Evolutionary conservation across 163 green algal species (phyloP).

Genomic region (Prototheca cutis): DNA sequence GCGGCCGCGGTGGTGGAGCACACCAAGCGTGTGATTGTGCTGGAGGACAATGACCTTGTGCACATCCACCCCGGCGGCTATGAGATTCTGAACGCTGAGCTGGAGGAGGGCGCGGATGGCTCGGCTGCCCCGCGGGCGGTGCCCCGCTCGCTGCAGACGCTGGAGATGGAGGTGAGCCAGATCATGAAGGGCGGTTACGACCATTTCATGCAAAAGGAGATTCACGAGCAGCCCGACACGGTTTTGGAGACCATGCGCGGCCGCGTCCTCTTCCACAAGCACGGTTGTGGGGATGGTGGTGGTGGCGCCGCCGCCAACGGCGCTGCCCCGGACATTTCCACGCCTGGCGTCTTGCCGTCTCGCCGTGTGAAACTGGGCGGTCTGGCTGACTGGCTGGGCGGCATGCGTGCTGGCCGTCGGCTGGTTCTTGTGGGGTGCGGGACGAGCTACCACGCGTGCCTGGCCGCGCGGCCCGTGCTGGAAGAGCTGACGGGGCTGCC

Average conservation of each 20-base stretch:
- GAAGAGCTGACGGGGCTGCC: conserved; percentile 69
- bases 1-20: conserved; percentile 92
- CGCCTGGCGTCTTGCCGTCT: neutral
- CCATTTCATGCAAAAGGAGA: conserved; percentile 98
- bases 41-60: conserved; percentile 93
- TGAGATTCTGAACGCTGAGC: conserved; percentile 67
- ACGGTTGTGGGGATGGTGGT: neutral
- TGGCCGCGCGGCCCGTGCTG: conserved; percentile 70
- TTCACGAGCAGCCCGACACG: conserved; percentile 85
- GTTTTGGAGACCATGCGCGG: conserved; percentile 77
- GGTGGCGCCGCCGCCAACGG: neutral
- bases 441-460: conserved; percentile 83
- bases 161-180: conserved; percentile 84
- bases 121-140: conserved; percentile 31
- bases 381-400: conserved; percentile 61
- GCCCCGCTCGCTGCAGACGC: conserved; percentile 67
- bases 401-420: conserved; percentile 60
- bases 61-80: conserved; percentile 68
- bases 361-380: conserved; percentile 73
- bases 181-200: conserved; percentile 93
- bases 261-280: conserved; percentile 37
- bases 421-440: conserved; percentile 93
- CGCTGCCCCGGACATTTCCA: neutral
- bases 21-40: conserved; percentile 88
- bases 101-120: conserved; percentile 32